Base-by-base conservation (phyloP, 2,329 filamentous ascomycete genomes). In the Passalora sequoiae region DNA sequence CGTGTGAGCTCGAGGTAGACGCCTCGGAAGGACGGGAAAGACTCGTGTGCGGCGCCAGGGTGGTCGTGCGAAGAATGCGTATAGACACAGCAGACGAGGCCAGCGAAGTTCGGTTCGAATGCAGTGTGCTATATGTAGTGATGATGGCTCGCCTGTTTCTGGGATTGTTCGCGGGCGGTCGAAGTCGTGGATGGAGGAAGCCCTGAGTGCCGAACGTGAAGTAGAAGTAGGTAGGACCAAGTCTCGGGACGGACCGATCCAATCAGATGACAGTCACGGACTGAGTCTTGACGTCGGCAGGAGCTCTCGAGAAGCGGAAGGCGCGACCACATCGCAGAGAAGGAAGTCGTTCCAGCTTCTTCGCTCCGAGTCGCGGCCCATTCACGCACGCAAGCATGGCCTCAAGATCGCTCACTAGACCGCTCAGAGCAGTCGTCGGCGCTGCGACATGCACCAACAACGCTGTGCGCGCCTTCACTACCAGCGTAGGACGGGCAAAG, bases 381-480 rank as follows among this genome's bases (percentile, higher is more conserved):
- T 29, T 25, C 29, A 12, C 13, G 22, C 38, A 19, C 29, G n/a
- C 9, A 22, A 43, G 24, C 17, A 49, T 51, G 49, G 49, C 49
- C 28, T 43, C 49, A 17, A 31, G 43, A 42, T 39, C 49, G 28
- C 44, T 51, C 27, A 40, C 32, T 25, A 43, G 37, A 12, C 47
- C 44, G 25, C 37, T 48, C 28, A 44, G 44, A 32, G 33, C 38
- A 43, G 38, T 42, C 39, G 44, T 45, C 36, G 19, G n/a, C 27
- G 45, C 47, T 16, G 45, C 21, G 29, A 41, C 37, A 22, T 10
- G 30, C 43, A 43, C 33, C 33, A 47, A 35, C 40, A 50, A 45
- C 38, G 47, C 64, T 29, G 58, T 60, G 38, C 64, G 70, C 54
- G 60, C 64, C 50, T 73, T 74, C 59, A 60, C 69, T 42, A 63